These are phyloP conservation scores for Entoloma clypeatum DNA, from an alignment of 1,284 basidiomycete genomes.

Conservation along the genomic window DNA sequence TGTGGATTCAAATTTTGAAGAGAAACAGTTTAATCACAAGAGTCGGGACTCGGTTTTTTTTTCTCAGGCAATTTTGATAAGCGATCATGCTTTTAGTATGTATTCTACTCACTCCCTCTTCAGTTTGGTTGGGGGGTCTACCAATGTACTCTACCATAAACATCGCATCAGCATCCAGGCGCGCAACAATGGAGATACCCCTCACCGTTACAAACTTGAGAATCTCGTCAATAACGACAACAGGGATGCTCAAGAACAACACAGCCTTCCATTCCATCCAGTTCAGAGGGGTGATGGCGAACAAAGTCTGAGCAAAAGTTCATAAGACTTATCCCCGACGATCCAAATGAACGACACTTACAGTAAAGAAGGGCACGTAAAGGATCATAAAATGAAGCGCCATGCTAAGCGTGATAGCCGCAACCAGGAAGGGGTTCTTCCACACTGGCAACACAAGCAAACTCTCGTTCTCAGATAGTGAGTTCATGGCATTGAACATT, in stretches of 20 bases:
- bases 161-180: background rate
- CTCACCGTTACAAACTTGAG: slow-evolving; percentile 83
- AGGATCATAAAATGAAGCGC: slow-evolving; percentile 89
- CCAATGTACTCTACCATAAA: slow-evolving; percentile 10
- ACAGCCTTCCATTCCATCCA: slow-evolving; percentile 96
- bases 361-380: slow-evolving; percentile 93
- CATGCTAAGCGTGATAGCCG: slow-evolving; percentile 87
- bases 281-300: slow-evolving; percentile 90
- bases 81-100: too few relatives aligned
- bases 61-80: too few relatives aligned
- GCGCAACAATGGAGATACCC: slow-evolving; percentile 1
- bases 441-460: slow-evolving; percentile 85
- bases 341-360: slow-evolving; percentile 36
- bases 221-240: slow-evolving; percentile 87
- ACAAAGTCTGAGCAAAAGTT: slow-evolving; percentile 56
- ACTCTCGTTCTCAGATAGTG: slow-evolving; percentile 96
- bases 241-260: slow-evolving; percentile 82
- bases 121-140: slow-evolving; percentile 17
- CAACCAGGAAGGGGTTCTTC: slow-evolving; percentile 92
- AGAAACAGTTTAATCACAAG: too few relatives aligned
- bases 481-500: slow-evolving; percentile 99
- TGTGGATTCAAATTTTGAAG: too few relatives aligned
- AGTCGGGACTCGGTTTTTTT: too few relatives aligned
- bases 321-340: slow-evolving; percentile 8
- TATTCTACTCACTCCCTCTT: slow-evolving; percentile 14